These are phyloP conservation scores for Sugiyamaella mastotermitis DNA, from an alignment of 805 yeast species.

Conservation along the genomic window DNA sequence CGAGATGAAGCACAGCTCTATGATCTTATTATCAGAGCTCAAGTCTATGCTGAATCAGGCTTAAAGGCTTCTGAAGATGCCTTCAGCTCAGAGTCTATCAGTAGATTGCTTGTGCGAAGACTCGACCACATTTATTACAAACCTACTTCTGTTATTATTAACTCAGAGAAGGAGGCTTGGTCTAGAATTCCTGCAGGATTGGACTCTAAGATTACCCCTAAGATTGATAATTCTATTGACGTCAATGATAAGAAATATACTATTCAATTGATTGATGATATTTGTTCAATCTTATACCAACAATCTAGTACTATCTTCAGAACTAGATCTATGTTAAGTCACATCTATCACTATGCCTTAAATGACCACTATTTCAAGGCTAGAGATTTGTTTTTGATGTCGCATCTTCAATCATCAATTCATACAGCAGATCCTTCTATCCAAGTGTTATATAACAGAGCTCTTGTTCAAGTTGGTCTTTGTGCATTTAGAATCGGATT, in stretches of 20 bases:
- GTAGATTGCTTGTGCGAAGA: slow-evolving; percentile 74
- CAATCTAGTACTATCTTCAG: slow-evolving; percentile 65
- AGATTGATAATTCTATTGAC: slow-evolving; percentile 26
- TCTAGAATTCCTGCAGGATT: slow-evolving; percentile 32
- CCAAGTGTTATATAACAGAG: slow-evolving; percentile 92
- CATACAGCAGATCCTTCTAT: slow-evolving; percentile 78
- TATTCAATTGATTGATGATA: slow-evolving; percentile 53
- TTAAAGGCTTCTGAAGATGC: slow-evolving; percentile 26
- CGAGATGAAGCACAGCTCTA: slow-evolving; percentile 80
- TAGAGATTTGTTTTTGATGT: slow-evolving; percentile 78
- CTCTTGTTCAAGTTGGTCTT: slow-evolving; percentile 90
- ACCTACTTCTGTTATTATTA: slow-evolving; percentile 64
- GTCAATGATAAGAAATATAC: slow-evolving; percentile 34
- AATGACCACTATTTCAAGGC: slow-evolving; percentile 80
- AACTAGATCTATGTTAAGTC: slow-evolving; percentile 77
- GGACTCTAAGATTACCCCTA: slow-evolving; percentile 30
- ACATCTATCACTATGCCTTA: slow-evolving; percentile 86
- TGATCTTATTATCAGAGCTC: slow-evolving; percentile 73
- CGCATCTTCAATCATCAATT: slow-evolving; percentile 78
- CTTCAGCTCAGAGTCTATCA: slow-evolving; percentile 34
- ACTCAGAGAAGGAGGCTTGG: slow-evolving; percentile 78
- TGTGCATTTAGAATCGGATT: slow-evolving; percentile 91
- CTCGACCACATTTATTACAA: slow-evolving; percentile 91
- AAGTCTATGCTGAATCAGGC: slow-evolving; percentile 71
- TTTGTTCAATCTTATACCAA: slow-evolving; percentile 59